Base-by-base conservation (phyloP, 306 rosid species). In the Fragaria nilgerrensis region DNA sequence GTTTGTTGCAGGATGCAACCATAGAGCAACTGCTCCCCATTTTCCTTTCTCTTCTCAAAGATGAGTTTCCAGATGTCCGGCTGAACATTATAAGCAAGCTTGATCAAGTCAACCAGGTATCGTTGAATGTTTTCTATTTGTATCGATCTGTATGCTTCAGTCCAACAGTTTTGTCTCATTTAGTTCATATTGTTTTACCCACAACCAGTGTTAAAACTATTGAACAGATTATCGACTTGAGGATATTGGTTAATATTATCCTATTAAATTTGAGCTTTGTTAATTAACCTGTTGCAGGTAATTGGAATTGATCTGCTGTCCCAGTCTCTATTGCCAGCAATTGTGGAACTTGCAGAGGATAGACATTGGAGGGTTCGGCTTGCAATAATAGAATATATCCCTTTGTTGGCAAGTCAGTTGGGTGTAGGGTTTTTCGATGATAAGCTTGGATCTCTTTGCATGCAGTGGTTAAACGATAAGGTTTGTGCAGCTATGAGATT, bases 281-380 rank as follows among this genome's bases (percentile, higher is more conserved):
- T 34, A 41, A 68, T 53, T 56, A 37, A 14, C 50, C 41, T 73
- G 63, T 44, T 72, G 77, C 90, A 96, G 98, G 99, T 92, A 76
- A 96, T 96, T 70, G 99, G 99, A 77, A 96, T 96, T 62, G 99
- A 96, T 85, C 86, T 96, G 83, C 83, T 96, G 81, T 96, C 98
- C 70, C 99, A 96, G 77, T 95, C 99, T 72, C 77, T 95, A 50
- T 85, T 95, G 81, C 99, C 99, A 27, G 99, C 99, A 78, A 95
- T 95, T 75, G 99, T 92, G 83, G 99, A 95, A 86, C 99, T 95
- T 53, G 99, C 99, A n/a, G 99, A 96, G 86, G 99, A 96, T 79
- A 91, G 96, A 82, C 99, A 92, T 81, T 96, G 99, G 99, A 88
- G 99, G 81, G 99, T 95, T 76, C 92, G 99, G 73, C 95, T 95